Evolutionary conservation across 805 yeast species (phyloP).

Genomic region (Starmerella potacharoeniae): DNA sequence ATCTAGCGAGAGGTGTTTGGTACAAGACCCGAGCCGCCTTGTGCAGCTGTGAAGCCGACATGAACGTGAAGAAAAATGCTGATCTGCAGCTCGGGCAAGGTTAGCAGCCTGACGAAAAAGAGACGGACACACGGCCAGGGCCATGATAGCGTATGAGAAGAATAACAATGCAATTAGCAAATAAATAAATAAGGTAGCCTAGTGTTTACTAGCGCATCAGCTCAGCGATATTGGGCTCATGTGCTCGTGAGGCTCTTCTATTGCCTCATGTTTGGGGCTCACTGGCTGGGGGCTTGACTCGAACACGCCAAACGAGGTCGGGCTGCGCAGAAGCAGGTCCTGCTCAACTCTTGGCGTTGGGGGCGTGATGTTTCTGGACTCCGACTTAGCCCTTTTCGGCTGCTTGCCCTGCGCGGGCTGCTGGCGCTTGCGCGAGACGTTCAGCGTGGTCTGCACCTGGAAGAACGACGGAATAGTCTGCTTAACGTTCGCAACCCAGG

Average conservation of each 20-base stretch:
- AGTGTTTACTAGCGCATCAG: neutral
- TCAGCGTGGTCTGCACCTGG: constrained; percentile 35
- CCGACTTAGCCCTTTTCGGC: constrained; percentile 14
- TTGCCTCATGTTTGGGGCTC: neutral
- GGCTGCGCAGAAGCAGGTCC: constrained; percentile 1
- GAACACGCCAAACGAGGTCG: neutral
- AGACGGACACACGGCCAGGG: too few species aligned
- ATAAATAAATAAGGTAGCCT: neutral
- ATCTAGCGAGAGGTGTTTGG: neutral
- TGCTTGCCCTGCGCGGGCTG: neutral
- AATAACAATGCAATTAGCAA: neutral
- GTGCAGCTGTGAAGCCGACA: constrained; percentile 2
- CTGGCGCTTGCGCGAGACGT: constrained; percentile 14
- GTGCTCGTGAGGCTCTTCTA: neutral
- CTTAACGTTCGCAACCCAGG: constrained; percentile 52
- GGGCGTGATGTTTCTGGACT: neutral
- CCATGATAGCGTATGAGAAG: neutral
- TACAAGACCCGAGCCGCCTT: neutral
- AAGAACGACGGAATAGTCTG: constrained; percentile 50
- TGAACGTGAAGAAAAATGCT: neutral
- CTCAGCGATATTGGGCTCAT: constrained; percentile 1
- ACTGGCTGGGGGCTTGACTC: neutral
- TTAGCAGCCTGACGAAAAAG: neutral
- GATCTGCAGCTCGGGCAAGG: neutral
- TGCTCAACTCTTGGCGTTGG: neutral